Percentiles rank a stretch among this genome's conserved stretches.
phyloP scores from a whole-genome alignment of 2,329 filamentous ascomycete species.

The Colletotrichum graminicola region DNA sequence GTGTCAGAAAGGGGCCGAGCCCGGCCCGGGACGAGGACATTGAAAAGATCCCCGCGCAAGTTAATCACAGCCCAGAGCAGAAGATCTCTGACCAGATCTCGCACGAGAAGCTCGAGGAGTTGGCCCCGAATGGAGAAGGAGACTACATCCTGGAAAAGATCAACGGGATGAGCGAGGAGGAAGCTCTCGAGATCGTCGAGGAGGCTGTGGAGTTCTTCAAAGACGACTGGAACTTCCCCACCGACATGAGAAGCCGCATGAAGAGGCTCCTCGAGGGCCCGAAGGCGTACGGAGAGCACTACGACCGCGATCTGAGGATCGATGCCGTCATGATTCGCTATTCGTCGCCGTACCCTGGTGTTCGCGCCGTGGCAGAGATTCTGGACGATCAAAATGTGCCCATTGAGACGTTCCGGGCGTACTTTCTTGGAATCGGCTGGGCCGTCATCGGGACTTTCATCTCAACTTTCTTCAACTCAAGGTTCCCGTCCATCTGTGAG shows the following conservation, averaged over 20 bases:
- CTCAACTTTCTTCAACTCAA: conserved; percentile 56
- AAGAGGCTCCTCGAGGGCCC: conserved; percentile 52
- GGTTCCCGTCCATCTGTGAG: conserved; percentile 55
- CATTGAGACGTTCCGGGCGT: conserved; percentile 57
- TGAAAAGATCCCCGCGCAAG: conserved; percentile 34
- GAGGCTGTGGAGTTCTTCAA: conserved; percentile 55
- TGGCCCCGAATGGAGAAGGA: conserved; percentile 58
- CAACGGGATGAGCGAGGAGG: conserved; percentile 57
- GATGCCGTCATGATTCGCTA: conserved; percentile 56
- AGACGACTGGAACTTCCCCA: conserved; percentile 60
- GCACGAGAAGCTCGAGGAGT: conserved; percentile 53
- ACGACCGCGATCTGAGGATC: conserved; percentile 56
- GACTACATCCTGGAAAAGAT: conserved; percentile 58
- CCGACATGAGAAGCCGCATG: conserved; percentile 58
- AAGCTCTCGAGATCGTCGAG: conserved; percentile 55
- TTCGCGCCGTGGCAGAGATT: conserved; percentile 55
- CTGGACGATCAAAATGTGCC: conserved; percentile 52
- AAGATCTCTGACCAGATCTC: conserved; percentile 53
- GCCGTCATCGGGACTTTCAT: conserved; percentile 56
- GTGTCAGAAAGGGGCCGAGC: conserved; percentile 17
- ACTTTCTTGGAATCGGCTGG: conserved; percentile 57
- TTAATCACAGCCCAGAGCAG: conserved; percentile 17
- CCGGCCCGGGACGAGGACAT: conserved; percentile 26
- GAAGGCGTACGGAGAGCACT: conserved; percentile 56
- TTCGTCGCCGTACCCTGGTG: conserved; percentile 58